Evolutionary conservation across 768 basidiomycete species (phyloP).

Genomic region (Mycena metata): DNA sequence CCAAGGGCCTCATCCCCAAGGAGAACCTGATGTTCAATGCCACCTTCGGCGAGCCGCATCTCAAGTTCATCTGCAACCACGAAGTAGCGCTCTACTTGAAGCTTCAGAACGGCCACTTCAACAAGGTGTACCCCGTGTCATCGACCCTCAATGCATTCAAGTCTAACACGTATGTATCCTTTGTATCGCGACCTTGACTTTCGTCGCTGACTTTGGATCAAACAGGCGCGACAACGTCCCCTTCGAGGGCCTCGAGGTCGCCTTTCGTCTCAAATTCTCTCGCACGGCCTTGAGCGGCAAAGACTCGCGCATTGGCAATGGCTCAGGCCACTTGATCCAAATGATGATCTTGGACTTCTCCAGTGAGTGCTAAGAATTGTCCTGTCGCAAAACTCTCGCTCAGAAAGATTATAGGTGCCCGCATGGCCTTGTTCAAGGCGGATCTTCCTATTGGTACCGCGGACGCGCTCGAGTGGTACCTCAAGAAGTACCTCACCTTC

Average conservation of each 20-base stretch:
- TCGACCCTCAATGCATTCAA: too few species aligned
- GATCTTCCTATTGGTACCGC: slow-evolving; percentile 4
- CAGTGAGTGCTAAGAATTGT: slow-evolving; percentile 1
- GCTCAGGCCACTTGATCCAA: too few species aligned
- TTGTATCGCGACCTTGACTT: too few species aligned
- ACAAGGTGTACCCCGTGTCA: too few species aligned
- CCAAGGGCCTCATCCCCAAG: neutral
- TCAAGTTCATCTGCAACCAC: slow-evolving; percentile 45
- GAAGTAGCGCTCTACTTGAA: slow-evolving; percentile 38
- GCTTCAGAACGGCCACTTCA: slow-evolving; percentile 39
- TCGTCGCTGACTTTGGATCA: neutral
- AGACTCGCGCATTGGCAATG: slow-evolving; percentile 21
- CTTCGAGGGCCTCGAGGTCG: slow-evolving; percentile 6
- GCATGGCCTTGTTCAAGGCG: slow-evolving; percentile 19
- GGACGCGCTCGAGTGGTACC: slow-evolving; percentile 36
- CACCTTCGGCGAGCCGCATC: slow-evolving; percentile 37
- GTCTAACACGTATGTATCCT: slow-evolving; percentile 22
- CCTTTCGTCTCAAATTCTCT: slow-evolving; percentile 26
- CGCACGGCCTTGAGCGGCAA: slow-evolving; percentile 19
- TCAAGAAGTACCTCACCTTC: slow-evolving; percentile 39
- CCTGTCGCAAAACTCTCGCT: neutral
- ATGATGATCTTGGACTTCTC: too few species aligned
- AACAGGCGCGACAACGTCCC: slow-evolving; percentile 7
- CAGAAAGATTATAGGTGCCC: slow-evolving; percentile 16
- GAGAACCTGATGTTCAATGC: slow-evolving; percentile 35